These are phyloP conservation scores for Sclerotinia nivalis DNA, from an alignment of 2,329 filamentous ascomycete genomes.

Conservation along the genomic window DNA sequence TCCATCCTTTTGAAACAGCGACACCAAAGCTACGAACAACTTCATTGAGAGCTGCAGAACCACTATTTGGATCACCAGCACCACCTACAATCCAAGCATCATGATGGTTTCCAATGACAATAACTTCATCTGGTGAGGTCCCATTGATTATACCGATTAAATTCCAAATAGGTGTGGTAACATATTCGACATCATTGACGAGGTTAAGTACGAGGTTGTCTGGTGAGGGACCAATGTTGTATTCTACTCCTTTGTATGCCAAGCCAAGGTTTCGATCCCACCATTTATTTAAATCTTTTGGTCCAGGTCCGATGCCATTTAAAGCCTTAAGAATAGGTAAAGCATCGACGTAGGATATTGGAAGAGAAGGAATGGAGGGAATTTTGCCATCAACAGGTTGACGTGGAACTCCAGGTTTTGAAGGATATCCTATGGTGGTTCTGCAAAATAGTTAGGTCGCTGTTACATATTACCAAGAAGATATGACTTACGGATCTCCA, in stretches of 20 bases:
- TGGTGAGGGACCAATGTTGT: constrained; percentile 69
- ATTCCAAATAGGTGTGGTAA: constrained; percentile 82
- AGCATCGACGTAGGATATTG: constrained; percentile 85
- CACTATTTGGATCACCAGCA: constrained; percentile 79
- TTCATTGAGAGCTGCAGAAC: constrained; percentile 77
- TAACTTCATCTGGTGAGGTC: constrained; percentile 80
- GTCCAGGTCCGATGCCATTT: constrained; percentile 82
- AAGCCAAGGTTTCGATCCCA: constrained; percentile 64
- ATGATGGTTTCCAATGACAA: constrained; percentile 89
- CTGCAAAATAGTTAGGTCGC: constrained; percentile 57
- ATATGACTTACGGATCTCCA: constrained; percentile 70
- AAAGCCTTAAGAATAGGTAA: constrained; percentile 85
- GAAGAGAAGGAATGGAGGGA: constrained; percentile 85
- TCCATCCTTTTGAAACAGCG: constrained; percentile 74
- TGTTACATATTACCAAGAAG: background rate
- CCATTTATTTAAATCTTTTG: constrained; percentile 70
- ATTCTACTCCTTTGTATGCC: constrained; percentile 64
- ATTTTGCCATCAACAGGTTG: constrained; percentile 68
- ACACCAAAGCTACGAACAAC: constrained; percentile 73
- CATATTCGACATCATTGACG: constrained; percentile 78
- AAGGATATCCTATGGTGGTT: constrained; percentile 91
- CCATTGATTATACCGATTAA: constrained; percentile 93
- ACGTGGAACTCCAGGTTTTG: constrained; percentile 82
- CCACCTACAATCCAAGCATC: constrained; percentile 90
- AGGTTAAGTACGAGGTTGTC: constrained; percentile 70